Percentiles rank a stretch among this genome's conserved stretches.
phyloP scores from a whole-genome alignment of 192 early-diverging fungal species.

The Entomortierella chlamydospora region DNA sequence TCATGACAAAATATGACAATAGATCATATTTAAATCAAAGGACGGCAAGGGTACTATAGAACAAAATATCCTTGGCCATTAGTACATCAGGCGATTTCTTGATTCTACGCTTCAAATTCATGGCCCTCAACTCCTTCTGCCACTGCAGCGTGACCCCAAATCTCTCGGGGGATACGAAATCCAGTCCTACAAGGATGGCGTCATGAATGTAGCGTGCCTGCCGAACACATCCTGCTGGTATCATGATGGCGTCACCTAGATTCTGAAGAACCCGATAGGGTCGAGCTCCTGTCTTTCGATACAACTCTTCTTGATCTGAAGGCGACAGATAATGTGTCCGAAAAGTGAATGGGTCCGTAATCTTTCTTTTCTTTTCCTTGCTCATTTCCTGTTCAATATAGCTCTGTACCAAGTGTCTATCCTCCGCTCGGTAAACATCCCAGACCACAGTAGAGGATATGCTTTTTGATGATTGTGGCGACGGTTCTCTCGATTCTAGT shows the following conservation, averaged over 20 bases:
- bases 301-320: background rate
- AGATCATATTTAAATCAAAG: too few species aligned
- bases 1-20: too few species aligned
- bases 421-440: conserved; percentile 19
- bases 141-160: background rate
- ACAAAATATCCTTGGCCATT: conserved; percentile 5
- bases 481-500: background rate
- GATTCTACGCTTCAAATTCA: background rate
- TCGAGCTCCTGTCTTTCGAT: background rate
- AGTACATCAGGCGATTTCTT: background rate
- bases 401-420: background rate
- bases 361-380: background rate
- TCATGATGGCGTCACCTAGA: conserved; percentile 20
- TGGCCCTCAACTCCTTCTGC: background rate
- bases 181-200: conserved; percentile 12
- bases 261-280: conserved; percentile 4
- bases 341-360: background rate
- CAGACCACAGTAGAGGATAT: background rate
- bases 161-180: conserved; percentile 16
- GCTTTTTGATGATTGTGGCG: too few species aligned
- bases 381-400: background rate
- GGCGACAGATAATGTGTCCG: background rate
- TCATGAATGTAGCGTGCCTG: conserved; percentile 10
- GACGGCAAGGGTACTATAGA: conserved; percentile 13
- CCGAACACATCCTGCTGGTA: conserved; percentile 13